Evolutionary conservation across 352 stramenopile species (phyloP), one percentile per base, ranked within the genome.

Genomic region (Globisporangium parvum): DNA sequence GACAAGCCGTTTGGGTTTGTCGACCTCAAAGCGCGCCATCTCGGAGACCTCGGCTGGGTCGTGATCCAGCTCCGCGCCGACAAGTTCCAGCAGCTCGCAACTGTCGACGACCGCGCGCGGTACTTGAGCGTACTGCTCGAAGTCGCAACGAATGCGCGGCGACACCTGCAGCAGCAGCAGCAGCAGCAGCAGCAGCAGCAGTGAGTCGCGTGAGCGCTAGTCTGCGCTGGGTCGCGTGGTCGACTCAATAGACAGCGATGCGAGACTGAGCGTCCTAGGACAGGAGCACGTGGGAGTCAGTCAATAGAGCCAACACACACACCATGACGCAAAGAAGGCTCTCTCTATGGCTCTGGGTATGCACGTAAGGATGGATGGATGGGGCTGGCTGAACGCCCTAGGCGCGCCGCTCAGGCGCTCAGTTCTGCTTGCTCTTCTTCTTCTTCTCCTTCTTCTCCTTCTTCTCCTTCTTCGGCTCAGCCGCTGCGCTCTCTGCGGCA

Each of bases 111-210:
- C 37, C 74, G 80, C 23, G 65, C 72, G 33, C 66, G 79, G 57
- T 71, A 88, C 55, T 54, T 91, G 51, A 86, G 74, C 37, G 85
- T 85, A 68, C 51, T 86, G 42, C 69, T 91, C 55, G 80, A 91
- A 59, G 75, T 91, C 18, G 80, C 77, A 20, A 82, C 65, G 44
- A 73, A 70, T 31, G 64, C 58, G 8, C 58, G 53, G 3, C 51
- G 46, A 6, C 41, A 59, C 20, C 51, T 41, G 37, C 57, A 60
- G 18, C 23, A 24, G 26, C 21, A 51, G 26, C n/a, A 41, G 37
- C 15, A 20, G 18, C n/a, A n/a, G 37, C 57, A 60, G 18, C 23
- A 24, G 26, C 21, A 51, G 26, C n/a, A 41, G 37, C 15, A 20
- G 18, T 21, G 23, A 28, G 21, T 10, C 24, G 48, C 21, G 17